Base-by-base conservation (phyloP, 805 yeast genomes). In the Metschnikowia cubensis region DNA sequence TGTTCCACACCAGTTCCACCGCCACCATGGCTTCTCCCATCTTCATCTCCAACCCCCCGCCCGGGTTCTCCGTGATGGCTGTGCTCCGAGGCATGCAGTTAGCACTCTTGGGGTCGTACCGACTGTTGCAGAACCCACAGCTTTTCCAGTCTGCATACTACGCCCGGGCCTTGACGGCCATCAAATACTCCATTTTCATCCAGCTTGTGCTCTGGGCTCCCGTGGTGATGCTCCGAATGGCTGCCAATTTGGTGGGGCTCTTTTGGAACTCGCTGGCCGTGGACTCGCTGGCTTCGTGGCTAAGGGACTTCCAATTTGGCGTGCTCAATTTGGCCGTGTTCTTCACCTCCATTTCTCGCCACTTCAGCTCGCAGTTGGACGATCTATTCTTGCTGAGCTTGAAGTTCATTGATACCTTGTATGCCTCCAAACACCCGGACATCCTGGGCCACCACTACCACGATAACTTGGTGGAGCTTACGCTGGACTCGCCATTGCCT, bases 21-120 rank as follows among this genome's bases (percentile, higher is more conserved):
- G 3, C 7, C 8, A 3, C 11, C 35, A 81, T 82, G 85, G 79
- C 82, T 1, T 82, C 86, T 3, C 86, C 86, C 6, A 72, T 79
- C 14, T 81, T 81, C 58, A 67, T 81, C 11, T 75, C 84, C 2
- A 71, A 76, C 44, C 84, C 86, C 1, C 78, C 83, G 6, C 75
- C 80, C 4, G 80, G 83, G 14, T 78, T 81, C 57, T 71, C 83
- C 3, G 33, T 71, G 0, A 48, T 71, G 50, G 73, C 83, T 0
- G 68, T 81, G n/a, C 50, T 76, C 6, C 66, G 84, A 14, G 85
- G 86, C 0, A 55, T 77, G 22, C 84, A 81, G 63, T 64, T 82
- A 36, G 77, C 82, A 0, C 42, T 79, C 7, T 60, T 79, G 7
- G 83, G 84, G 4, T 70, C 71, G 1, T 77, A 71, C 51, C 59